Base-by-base conservation (phyloP, 352 stramenopile species). In the Pythium myriotylum region DNA sequence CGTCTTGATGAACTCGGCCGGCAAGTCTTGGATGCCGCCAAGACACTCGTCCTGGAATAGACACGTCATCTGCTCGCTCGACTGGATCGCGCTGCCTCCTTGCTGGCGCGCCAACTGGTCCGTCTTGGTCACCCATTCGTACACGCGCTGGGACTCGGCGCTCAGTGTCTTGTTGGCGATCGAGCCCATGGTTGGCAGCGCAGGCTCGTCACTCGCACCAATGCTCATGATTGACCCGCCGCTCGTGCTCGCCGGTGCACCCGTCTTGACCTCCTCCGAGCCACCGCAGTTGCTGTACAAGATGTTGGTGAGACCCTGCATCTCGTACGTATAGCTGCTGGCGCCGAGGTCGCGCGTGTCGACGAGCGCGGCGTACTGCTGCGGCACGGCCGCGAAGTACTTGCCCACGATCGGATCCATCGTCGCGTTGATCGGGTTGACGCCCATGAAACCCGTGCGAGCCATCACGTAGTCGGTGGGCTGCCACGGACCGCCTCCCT, bases 361-460 rank as follows among this genome's bases (percentile, higher is more conserved):
- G n/a, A n/a, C n/a, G 12, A 70, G 35, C 6, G 46, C 66, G 2
- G 20, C 61, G 29, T 62, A 69, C 26, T 65, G 23, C 26, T 39
- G n/a, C 12, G 43, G 45, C 26, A 65, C 29, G 0, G 10, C 37
- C 10, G 35, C 5, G 26, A 67, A 67, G 35, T 37, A 67, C 41
- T 41, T 40, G 49, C 59, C 47, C 19, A 67, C 32, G 12, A 51
- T 26, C 2, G 32, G 6, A 33, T 67, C 49, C 5, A 6, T 35
- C 41, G 32, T 52, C 33, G 65, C 47, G 61, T 60, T 62, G 26
- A 59, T 41, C 6, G 76, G 68, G 42, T 76, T 78, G 2, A 48
- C 45, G 0, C 74, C 74, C 14, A 73, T 64, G 9, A 70, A 46
- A 13, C 70, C 76, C 0, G 68, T 87, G 23, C 73, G 77, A n/a